Conservation (phyloP, 768 basidiomycete genomes). For the Lactifluus piperatus region DNA sequence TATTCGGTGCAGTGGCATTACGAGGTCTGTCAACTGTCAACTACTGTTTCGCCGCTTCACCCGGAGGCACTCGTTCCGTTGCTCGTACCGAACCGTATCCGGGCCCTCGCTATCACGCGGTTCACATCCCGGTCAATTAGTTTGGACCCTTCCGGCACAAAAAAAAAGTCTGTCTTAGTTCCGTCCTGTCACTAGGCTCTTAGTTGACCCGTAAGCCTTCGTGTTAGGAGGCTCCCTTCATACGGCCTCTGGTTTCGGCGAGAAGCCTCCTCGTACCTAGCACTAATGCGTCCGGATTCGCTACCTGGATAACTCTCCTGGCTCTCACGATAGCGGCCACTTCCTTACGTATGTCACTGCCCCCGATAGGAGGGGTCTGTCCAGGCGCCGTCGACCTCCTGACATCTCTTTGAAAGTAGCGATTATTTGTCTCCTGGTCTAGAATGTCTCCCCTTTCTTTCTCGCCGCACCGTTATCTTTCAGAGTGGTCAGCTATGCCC, state of each 20-base stretch:
- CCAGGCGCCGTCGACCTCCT: not conserved
- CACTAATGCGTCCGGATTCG: not conserved
- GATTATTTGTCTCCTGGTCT: not conserved
- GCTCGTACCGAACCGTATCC: too few relatives aligned
- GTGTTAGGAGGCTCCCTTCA: not conserved
- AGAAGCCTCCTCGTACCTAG: not conserved
- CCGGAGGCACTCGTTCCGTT: not conserved
- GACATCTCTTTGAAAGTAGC: not conserved
- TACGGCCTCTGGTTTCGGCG: not conserved
- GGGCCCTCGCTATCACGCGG: too few relatives aligned
- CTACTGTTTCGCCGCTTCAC: too few relatives aligned
- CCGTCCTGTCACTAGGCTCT: too few relatives aligned
- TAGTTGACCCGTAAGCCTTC: not conserved
- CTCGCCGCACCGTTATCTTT: constrained; percentile 2
- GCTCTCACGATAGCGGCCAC: not conserved
- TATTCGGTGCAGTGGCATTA: too few relatives aligned
- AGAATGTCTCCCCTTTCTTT: not conserved
- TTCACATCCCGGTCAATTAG: constrained; percentile 21
- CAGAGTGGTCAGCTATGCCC: not conserved
- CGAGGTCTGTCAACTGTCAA: too few relatives aligned
- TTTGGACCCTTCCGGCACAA: constrained; percentile 41
- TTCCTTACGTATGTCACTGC: not conserved
- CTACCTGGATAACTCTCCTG: constrained; percentile 10
- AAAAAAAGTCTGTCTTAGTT: constrained; percentile 22
- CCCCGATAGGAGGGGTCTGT: not conserved